Evolutionary conservation across 176 grass and related monocot genomes (phyloP), one percentile per base, ranked within the genome.

Genomic region (Eragrostis curvula): DNA sequence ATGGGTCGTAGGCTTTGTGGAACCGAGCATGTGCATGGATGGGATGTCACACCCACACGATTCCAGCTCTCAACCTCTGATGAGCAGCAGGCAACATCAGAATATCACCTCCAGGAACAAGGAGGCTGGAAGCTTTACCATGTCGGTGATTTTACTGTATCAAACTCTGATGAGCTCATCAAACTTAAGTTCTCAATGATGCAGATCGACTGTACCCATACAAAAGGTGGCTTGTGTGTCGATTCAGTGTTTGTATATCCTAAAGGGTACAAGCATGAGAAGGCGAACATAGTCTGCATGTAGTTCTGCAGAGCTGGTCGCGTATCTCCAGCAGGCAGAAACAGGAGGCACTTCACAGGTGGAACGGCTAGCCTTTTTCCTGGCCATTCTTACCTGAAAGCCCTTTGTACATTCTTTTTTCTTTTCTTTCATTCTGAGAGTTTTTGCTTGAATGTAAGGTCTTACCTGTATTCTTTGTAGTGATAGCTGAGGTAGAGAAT

Each of bases 191-290:
- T 91, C 75, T 98, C 96, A 8, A 98, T 98, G 96, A 89, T 88
- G 73, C 96, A 98, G 79, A 95, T 98, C 52, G 96, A 98, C 75
- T 98, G 96, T 63, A 98, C 96, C 58, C 96, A 98, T 61, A 93
- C 90, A 46, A 95, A 98, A 83, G 95, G 96, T 1, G 96, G 96
- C 44, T 71, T 98, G 20, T 95, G 92, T 28, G 92, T 98, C 12
- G 96, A 98, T 79, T 98, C 88, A 0, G 85, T 91, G 44, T 81
- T 86, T 50, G 83, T 98, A 66, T 91, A 89, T 66, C 96, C 92
- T 12, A 91, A 95, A 82, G 90, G 82, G 18, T 86, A 87, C 79
- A 50, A 41, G 62, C 83, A 60, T 44, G 95, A 90, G 45, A 92
- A 85, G 70, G 78, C 58, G 1, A 81, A 81, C 58, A 70, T 75